Base-by-base conservation (phyloP, 371 early-diverging fungal species). In the Circinella minor region DNA sequence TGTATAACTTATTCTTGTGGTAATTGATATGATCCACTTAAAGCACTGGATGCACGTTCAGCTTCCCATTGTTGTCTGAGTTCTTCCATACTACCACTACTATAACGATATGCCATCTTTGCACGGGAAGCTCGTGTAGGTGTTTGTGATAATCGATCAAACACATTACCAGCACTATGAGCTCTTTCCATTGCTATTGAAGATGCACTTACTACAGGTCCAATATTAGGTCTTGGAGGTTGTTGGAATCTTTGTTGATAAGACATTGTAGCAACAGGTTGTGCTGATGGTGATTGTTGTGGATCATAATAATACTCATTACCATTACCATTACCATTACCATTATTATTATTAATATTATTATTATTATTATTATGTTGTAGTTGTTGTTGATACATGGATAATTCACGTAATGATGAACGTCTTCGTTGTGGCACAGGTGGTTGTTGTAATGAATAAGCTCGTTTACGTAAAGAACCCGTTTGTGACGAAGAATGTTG, bases 111-210 rank as follows among this genome's bases (percentile, higher is more conserved):
- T 27, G 76, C 72, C 71, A 80, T 79, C 63, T 81, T 81, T 5
- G 84, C 84, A 54, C 68, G 77, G 17, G 81, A 84, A n/a, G 84
- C 74, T 55, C 79, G 75, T 11, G 84, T 84, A 17, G 82, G 82
- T 37, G 82, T 81, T 60, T 84, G 84, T 59, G 84, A 69, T 61
- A 84, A 63, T 10, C 84, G 77, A 63, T 84, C 82, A 77, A 84
- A 84, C 1, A 84, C 84, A 60, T 78, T 77, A n/a, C 68, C 65
- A 17, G 61, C 68, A 51, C 66, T 60, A 3, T 75, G 74, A 0
- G 81, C 62, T 36, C 80, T 63, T 57, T 82, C 82, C 72, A 74
- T 67, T 36, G 69, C 69, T 14, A 71, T 71, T 11, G 78, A 72
- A 10, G 63, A 47, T 11, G 76, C 71, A 10, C 71, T 72, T 39